Conservation (phyloP, 2,329 filamentous ascomycete species). For the Trichophyton schoenleinii region DNA sequence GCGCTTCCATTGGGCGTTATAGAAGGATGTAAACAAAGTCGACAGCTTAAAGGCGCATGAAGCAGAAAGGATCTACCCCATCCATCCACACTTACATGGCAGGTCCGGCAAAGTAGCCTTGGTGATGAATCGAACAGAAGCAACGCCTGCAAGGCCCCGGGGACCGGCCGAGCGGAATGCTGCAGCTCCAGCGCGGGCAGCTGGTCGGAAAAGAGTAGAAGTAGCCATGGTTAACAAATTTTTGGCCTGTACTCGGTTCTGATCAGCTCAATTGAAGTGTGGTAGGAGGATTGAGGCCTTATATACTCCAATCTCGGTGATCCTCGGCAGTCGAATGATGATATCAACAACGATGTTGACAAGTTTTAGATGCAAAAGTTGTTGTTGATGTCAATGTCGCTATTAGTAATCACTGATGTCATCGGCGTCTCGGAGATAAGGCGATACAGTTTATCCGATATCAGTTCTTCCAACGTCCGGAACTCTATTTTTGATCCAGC, state of each 20-base stretch:
- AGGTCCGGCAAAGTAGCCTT: constrained; percentile 93
- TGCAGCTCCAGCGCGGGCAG: constrained; percentile 50
- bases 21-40: not conserved
- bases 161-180: constrained; percentile 37
- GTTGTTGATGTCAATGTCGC: not conserved
- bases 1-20: not conserved
- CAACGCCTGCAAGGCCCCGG: constrained; percentile 48
- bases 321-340: not conserved
- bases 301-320: not conserved
- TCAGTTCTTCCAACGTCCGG: not conserved
- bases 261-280: not conserved
- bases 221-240: not conserved
- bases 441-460: not conserved
- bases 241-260: not conserved
- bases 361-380: not conserved
- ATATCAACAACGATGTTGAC: not conserved
- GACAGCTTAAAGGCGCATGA: not conserved
- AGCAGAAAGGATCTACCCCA: not conserved
- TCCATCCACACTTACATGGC: constrained; percentile 44
- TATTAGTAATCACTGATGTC: not conserved
- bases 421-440: not conserved
- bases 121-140: constrained; percentile 64
- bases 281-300: not conserved
- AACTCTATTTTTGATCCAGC: not conserved
- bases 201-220: constrained; percentile 54